These are phyloP conservation scores for Pleurotus platypus DNA, from an alignment of 768 basidiomycete genomes.

Conservation along the genomic window DNA sequence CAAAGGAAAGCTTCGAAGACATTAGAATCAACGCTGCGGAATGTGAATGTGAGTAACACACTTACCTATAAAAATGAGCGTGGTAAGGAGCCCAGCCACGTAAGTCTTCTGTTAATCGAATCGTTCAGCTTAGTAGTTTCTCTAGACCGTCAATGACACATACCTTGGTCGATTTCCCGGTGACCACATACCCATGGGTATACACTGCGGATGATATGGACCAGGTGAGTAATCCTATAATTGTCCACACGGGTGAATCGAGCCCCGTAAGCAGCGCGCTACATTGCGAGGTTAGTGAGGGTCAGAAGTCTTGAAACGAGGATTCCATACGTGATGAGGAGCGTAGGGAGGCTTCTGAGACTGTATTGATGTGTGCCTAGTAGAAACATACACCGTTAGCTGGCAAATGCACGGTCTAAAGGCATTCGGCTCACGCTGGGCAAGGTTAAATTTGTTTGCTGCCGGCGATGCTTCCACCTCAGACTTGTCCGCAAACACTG, in stretches of 20 bases:
- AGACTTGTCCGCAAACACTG: conserved; percentile 70
- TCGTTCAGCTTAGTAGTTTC: too few relatives aligned
- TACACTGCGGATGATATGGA: conserved; percentile 38
- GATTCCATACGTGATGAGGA: conserved; percentile 37
- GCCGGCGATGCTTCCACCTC: conserved; percentile 46
- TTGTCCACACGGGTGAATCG: conserved; percentile 38
- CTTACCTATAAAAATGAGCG: too few relatives aligned
- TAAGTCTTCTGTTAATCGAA: too few relatives aligned
- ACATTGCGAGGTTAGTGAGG: not conserved
- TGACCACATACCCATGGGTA: conserved; percentile 38
- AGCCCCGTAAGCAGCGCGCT: conserved; percentile 39
- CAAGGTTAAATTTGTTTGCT: conserved; percentile 66
- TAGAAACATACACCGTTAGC: not conserved
- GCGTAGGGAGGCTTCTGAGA: conserved; percentile 43
- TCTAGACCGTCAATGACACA: too few relatives aligned
- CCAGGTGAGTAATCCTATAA: conserved; percentile 33
- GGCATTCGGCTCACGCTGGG: conserved; percentile 47
- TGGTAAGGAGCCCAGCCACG: too few relatives aligned
- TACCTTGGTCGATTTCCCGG: conserved; percentile 42
- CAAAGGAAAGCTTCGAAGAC: too few relatives aligned
- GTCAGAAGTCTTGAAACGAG: too few relatives aligned
- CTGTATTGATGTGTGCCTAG: conserved; percentile 71
- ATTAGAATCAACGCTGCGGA: too few relatives aligned
- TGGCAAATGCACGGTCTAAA: too few relatives aligned
- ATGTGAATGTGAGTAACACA: too few relatives aligned